Evolutionary conservation across 441 rosid species (phyloP), one percentile per base, ranked within the genome.

Genomic region (Mallotus repandus): DNA sequence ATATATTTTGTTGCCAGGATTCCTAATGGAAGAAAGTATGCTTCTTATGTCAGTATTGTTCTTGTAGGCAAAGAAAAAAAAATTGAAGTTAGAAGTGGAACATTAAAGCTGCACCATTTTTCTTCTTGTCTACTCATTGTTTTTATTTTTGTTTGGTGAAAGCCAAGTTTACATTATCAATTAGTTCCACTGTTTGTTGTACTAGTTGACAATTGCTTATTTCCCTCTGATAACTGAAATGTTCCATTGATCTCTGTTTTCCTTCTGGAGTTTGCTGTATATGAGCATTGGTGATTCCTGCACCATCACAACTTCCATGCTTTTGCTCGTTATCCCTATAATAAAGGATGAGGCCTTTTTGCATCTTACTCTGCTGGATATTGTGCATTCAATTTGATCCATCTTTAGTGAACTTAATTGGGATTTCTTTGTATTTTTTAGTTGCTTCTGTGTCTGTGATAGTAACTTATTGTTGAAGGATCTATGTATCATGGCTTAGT

Each of bases 201-300:
- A 19, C 32, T 21, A 43, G 68, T 62, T 52, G 49, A 54, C 22
- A 54, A 18, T 67, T 38, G 41, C 48, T 67, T 52, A 67, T 14
- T 32, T 38, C 53, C 35, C 59, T 13, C 12, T 32, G 16, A 38
- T 8, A 22, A 10, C 61, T 64, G 7, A 52, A 62, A 22, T 52
- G n/a, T 62, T 53, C 62, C 62, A 38, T 38, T 52, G 68, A 25
- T 55, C 43, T 54, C 25, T 72, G 16, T 64, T 49, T 41, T 52
- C 16, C 5, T 35, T 14, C 60, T 59, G 50, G 59, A 9, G 29
- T 46, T n/a, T 70, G 63, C 49, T 65, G 49, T 58, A 60, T 50
- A 21, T 41, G 8, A 52, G 59, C 18, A 52, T 25, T 21, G 10
- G 54, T 74, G 62, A 59, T 59, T 53, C 71, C 18, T 12, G n/a